Conservation (phyloP, 306 rosid species). For the Vachellia collinsii region DNA sequence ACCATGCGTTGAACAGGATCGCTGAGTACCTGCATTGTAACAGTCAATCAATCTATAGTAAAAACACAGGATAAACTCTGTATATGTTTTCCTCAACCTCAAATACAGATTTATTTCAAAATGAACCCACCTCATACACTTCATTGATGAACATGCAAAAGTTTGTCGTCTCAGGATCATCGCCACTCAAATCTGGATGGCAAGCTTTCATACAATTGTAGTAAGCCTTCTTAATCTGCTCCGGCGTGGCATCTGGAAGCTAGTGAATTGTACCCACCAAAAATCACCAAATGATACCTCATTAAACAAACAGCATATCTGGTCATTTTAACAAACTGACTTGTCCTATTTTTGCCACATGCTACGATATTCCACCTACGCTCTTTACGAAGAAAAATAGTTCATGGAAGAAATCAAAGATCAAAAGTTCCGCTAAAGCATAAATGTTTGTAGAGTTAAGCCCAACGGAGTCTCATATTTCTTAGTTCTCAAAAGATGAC, state of each 20-base stretch:
- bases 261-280: conserved; percentile 41
- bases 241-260: conserved; percentile 94
- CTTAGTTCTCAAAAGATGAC: no score
- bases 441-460: neutral
- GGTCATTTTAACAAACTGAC: conserved; percentile 8
- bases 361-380: neutral
- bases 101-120: conserved; percentile 21
- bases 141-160: conserved; percentile 93
- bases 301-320: neutral
- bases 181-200: conserved; percentile 94
- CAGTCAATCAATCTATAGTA: conserved; percentile 38
- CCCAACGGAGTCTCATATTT: neutral
- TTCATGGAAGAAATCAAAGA: neutral
- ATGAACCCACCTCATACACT: conserved; percentile 72
- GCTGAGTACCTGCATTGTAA: conserved; percentile 86
- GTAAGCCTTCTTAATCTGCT: conserved; percentile 84
- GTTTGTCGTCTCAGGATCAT: conserved; percentile 76
- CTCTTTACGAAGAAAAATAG: neutral
- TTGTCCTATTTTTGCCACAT: neutral
- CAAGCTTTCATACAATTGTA: conserved; percentile 96
- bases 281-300: conserved; percentile 23
- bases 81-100: conserved; percentile 17
- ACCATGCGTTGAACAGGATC: conserved; percentile 94
- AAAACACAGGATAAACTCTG: conserved; percentile 16
- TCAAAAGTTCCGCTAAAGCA: neutral